Base-by-base conservation (phyloP, 2,329 filamentous ascomycete genomes). In the Fusarium goolgardi region DNA sequence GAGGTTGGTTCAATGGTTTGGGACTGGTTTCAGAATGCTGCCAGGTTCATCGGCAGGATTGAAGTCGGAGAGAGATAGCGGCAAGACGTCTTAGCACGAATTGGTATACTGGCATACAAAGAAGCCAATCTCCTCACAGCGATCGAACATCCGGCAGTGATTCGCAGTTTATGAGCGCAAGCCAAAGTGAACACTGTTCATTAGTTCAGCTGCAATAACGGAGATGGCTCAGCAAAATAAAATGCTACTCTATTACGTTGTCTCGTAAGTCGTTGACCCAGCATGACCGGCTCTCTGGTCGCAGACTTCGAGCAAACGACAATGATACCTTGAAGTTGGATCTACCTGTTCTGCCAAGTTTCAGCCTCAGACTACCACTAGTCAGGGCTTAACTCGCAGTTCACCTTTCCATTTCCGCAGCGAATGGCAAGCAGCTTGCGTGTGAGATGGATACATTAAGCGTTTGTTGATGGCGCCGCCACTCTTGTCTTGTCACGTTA, bases 401-500 rank as follows among this genome's bases (percentile, higher is more conserved):
- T 7, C 23, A 37, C 23, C 40, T 49, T 45, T 47, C 44, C 37
- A 32, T 23, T 56, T 32, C 39, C 10, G 50, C 53, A 47, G 50
- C 57, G 54, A 31, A 39, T 23, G 29, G 46, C 57, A 59, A 25
- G 44, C 53, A 55, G 57, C 50, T 41, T 55, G 49, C 34, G 37
- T 67, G 66, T 50, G 51, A 16, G 37, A 25, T 23, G n/a, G 32
- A 25, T 23, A 47, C 46, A 46, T 23, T 20, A 46, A 55, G 32
- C 29, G 39, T 49, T 51, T 27, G 9, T 51, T n/a, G n/a, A 55
- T 55, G 61, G 56, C 65, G 65, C 35, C 65, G 56, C 65, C 65
- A 69, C 65, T 21, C 21, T 55, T 35, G 15, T 21, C 44, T 41
- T 37, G 13, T 37, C 27, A 39, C 25, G n/a, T 34, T 37, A 6